Conservation (phyloP, 225 moss, liverwort and hornwort species). For the Marchantia paleacea region DNA sequence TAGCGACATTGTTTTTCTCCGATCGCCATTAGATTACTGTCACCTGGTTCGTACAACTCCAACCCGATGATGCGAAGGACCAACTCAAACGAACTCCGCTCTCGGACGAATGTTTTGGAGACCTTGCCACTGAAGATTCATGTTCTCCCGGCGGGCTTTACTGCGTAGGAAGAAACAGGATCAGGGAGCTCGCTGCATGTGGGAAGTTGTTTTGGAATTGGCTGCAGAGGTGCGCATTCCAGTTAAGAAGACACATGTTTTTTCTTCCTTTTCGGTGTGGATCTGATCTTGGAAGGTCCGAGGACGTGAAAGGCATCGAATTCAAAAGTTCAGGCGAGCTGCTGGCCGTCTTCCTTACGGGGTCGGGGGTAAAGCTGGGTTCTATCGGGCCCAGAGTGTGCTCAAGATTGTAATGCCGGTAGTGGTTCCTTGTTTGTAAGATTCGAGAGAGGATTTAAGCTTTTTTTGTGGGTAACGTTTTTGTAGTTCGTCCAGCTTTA, state of each 20-base stretch:
- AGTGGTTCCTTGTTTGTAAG: slow-evolving; percentile 74
- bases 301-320: slow-evolving; percentile 87
- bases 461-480: slow-evolving; percentile 13
- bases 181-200: slow-evolving; percentile 89
- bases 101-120: slow-evolving; percentile 79
- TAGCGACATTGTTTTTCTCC: slow-evolving; percentile 61
- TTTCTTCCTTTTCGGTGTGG: slow-evolving; percentile 72
- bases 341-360: slow-evolving; percentile 77
- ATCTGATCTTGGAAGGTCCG: slow-evolving; percentile 81
- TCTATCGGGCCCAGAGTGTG: slow-evolving; percentile 82
- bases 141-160: slow-evolving; percentile 84
- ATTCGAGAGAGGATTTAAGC: slow-evolving; percentile 79
- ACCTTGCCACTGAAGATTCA: slow-evolving; percentile 86
- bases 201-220: slow-evolving; percentile 67
- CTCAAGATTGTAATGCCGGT: slow-evolving; percentile 81
- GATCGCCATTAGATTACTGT: slow-evolving; percentile 75
- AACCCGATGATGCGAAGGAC: slow-evolving; percentile 68
- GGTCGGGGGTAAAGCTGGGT: slow-evolving; percentile 70
- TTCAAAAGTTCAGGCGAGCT: slow-evolving; percentile 74
- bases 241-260: slow-evolving; percentile 67
- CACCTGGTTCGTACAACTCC: slow-evolving; percentile 78
- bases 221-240: slow-evolving; percentile 75
- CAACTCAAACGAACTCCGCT: slow-evolving; percentile 68
- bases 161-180: slow-evolving; percentile 87
- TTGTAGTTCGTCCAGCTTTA: slow-evolving; percentile 4